Evolutionary conservation across 306 rosid genomes (phyloP), one percentile per base, ranked within the genome.

Genomic region (Begonia peltatifolia): DNA sequence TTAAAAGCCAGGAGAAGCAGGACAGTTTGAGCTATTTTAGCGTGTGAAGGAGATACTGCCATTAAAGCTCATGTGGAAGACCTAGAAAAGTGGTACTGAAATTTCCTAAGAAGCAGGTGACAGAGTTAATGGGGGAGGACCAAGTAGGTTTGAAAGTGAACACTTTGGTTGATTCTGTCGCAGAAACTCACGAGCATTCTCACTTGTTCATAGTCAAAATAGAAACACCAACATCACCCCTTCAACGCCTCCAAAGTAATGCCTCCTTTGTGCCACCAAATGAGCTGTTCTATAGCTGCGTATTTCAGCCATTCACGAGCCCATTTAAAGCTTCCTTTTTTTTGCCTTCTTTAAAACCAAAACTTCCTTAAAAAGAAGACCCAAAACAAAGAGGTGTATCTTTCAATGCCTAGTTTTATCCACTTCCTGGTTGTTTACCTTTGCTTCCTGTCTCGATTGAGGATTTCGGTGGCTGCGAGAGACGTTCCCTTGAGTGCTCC

Each of bases 121-220:
- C 38, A 30, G 38, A 30, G 7, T 30, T 30, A 30, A 30, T 30
- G 18, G 23, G 23, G 23, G 23, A 20, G 23, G 23, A 20, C 23
- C 23, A 20, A 20, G 23, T 3, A 20, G 23, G 23, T 20, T 20
- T 20, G 50, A 6, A 12, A 47, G 13, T 47, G 50, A 47, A 30
- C 38, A 7, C 35, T 30, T 30, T 30, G 8, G 38, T 30, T 30
- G 38, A 30, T 30, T 30, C 38, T 30, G 38, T 30, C 38, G 6
- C 48, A 49, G 17, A 49, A 59, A 49, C 30, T 59, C 63, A 59
- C 63, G 63, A 16, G 47, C 55, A 59, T 15, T 12, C 16, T n/a
- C 55, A 59, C 63, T 53, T 14, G 42, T 56, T 9, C 42, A 16
- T 38, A 22, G 56, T 44, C 6, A 14, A 25, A 48, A 15, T 9